Percentiles rank a stretch among this genome's conserved stretches.
phyloP scores from a whole-genome alignment of 1,284 basidiomycete species.

The Baeospora myosura region DNA sequence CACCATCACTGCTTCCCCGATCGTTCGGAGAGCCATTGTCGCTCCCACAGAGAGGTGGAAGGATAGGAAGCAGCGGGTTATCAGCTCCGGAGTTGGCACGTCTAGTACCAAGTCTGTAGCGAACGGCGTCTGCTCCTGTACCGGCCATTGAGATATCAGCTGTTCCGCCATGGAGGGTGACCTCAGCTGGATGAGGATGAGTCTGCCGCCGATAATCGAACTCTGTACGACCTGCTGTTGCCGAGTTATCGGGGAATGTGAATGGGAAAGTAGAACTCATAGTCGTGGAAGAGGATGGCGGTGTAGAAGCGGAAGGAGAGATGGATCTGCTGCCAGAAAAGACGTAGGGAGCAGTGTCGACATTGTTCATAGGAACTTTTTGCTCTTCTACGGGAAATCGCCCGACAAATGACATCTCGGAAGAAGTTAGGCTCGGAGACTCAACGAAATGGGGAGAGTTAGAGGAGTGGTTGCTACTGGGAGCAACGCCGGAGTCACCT shows the following conservation, averaged over 20 bases:
- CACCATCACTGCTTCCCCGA: conserved; percentile 50
- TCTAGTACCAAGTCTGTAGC: conserved; percentile 47
- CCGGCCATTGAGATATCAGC: conserved; percentile 59
- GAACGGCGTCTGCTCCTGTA: conserved; percentile 44
- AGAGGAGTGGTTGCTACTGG: conserved; percentile 38
- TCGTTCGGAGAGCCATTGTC: conserved; percentile 48
- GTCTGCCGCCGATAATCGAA: conserved; percentile 58
- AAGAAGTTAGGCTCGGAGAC: conserved; percentile 51
- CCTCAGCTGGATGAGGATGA: conserved; percentile 43
- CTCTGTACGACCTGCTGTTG: conserved; percentile 50
- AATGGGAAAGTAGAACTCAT: conserved; percentile 55
- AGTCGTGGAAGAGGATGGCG: conserved; percentile 51
- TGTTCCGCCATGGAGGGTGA: conserved; percentile 63
- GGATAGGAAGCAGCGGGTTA: conserved; percentile 39
- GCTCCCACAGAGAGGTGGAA: conserved; percentile 42
- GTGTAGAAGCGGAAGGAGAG: conserved; percentile 62
- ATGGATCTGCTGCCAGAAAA: conserved; percentile 64
- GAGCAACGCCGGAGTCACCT: conserved; percentile 33
- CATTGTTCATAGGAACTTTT: conserved; percentile 46
- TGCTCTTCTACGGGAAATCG: conserved; percentile 56
- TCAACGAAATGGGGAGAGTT: conserved; percentile 48
- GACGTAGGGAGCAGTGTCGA: conserved; percentile 56
- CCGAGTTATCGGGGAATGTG: conserved; percentile 45
- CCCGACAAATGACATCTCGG: conserved; percentile 46
- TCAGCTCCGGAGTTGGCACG: conserved; percentile 44